A percentile compares a stretch with the other conserved stretches of the same genome.
phyloP scores from a whole-genome alignment of 257 asterid species.

The Oldenlandia corymbosa region DNA sequence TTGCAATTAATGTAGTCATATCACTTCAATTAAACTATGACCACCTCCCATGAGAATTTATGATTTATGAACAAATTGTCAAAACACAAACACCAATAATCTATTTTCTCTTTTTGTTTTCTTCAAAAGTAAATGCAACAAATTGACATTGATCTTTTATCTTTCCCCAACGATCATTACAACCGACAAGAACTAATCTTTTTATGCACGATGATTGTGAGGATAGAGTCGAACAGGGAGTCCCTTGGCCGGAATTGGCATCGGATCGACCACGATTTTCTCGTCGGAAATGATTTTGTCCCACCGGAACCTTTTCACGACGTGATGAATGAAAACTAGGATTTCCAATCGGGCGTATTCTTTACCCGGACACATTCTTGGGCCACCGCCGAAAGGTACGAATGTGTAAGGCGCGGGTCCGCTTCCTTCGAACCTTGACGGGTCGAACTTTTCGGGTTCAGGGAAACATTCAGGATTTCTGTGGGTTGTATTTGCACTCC shows the following conservation, averaged over 20 bases:
- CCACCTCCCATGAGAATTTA: too few species aligned
- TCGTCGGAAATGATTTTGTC: constrained; percentile 39
- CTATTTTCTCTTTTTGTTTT: too few species aligned
- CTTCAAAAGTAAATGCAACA: background rate
- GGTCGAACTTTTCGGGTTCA: constrained; percentile 44
- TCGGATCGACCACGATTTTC: constrained; percentile 47
- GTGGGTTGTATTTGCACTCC: constrained; percentile 50
- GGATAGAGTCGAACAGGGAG: constrained; percentile 45
- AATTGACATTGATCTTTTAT: background rate
- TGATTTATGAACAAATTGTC: background rate
- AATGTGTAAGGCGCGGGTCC: constrained; percentile 59
- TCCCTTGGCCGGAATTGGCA: constrained; percentile 50
- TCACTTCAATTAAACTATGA: too few species aligned
- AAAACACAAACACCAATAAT: background rate
- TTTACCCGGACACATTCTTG: constrained; percentile 56
- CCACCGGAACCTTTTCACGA: constrained; percentile 47
- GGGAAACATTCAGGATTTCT: constrained; percentile 39
- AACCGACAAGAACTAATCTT: background rate
- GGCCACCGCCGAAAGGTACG: constrained; percentile 62
- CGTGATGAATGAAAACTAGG: constrained; percentile 49
- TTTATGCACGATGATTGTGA: constrained; percentile 26
- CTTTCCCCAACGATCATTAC: background rate
- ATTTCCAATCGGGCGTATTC: constrained; percentile 54
- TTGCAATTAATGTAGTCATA: too few species aligned
- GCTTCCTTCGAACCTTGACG: constrained; percentile 46